Percentiles rank a stretch among this genome's conserved stretches.
Conservation (phyloP, 2,329 filamentous ascomycete genomes). For the Scytalidium sp. region DNA sequence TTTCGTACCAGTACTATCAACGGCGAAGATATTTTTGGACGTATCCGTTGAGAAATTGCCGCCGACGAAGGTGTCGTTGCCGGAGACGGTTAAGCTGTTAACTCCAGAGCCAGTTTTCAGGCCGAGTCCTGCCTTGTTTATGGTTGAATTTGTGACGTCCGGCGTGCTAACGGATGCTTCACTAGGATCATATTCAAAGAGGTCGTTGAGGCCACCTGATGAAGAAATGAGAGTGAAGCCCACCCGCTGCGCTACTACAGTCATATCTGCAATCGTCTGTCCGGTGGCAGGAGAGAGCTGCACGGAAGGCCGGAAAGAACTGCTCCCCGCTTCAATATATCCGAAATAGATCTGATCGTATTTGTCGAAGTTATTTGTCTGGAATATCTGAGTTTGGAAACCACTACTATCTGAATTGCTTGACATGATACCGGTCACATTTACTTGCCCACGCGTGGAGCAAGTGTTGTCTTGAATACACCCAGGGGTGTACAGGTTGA, state of each 20-base stretch:
- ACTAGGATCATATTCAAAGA: constrained; percentile 83
- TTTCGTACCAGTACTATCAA: constrained; percentile 61
- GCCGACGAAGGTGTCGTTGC: constrained; percentile 69
- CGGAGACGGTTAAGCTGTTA: constrained; percentile 61
- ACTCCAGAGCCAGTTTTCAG: constrained; percentile 68
- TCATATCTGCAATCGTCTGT: constrained; percentile 60
- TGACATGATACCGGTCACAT: constrained; percentile 72
- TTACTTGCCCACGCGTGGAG: constrained; percentile 71
- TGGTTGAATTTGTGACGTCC: constrained; percentile 67
- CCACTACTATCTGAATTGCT: constrained; percentile 40
- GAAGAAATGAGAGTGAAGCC: constrained; percentile 73
- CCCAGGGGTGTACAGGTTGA: constrained; percentile 90
- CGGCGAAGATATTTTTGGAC: constrained; percentile 73
- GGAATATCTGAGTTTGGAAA: constrained; percentile 65
- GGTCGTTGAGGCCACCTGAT: constrained; percentile 78
- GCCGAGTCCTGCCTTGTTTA: constrained; percentile 72
- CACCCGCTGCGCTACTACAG: constrained; percentile 86
- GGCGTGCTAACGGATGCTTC: constrained; percentile 53
- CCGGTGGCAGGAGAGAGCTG: constrained; percentile 69
- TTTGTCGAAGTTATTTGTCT: constrained; percentile 96
- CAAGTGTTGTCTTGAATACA: constrained; percentile 81
- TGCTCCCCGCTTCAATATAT: constrained; percentile 71
- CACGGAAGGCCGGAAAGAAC: constrained; percentile 74
- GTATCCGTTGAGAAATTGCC: constrained; percentile 76
- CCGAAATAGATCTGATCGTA: constrained; percentile 92